Conservation (phyloP, 371 early-diverging fungal genomes). For the Batkoa obscura region DNA sequence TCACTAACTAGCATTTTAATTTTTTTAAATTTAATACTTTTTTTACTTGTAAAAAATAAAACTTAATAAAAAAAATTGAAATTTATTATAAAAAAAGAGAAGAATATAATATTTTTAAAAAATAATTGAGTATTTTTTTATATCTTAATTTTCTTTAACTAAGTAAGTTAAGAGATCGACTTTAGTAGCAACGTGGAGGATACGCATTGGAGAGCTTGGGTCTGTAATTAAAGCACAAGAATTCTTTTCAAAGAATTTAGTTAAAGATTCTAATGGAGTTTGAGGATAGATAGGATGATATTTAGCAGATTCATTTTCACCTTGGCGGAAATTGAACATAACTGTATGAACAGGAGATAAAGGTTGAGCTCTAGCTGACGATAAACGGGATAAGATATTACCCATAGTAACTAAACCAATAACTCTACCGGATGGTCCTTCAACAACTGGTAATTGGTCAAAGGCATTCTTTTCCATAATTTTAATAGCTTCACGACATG, state of each 20-base stretch:
- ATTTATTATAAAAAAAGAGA: background rate
- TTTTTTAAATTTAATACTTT: background rate
- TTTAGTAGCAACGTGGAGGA: slow-evolving; percentile 74
- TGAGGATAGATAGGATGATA: slow-evolving; percentile 62
- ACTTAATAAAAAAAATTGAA: background rate
- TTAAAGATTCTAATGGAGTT: slow-evolving; percentile 61
- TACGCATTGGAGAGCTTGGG: slow-evolving; percentile 26
- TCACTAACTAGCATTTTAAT: background rate
- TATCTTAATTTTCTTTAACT: slow-evolving; percentile 51
- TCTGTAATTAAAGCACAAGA: slow-evolving; percentile 79
- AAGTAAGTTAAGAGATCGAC: slow-evolving; percentile 58
- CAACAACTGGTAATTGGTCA: slow-evolving; percentile 85
- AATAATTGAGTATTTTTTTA: slow-evolving; percentile 9
- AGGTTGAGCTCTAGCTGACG: slow-evolving; percentile 40
- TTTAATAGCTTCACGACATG: slow-evolving; percentile 59
- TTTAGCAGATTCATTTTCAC: too few relatives aligned
- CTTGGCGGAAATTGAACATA: slow-evolving; percentile 38
- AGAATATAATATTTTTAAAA: background rate
- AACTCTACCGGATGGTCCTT: slow-evolving; percentile 28
- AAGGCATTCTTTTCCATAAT: slow-evolving; percentile 75
- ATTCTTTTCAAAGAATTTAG: slow-evolving; percentile 75
- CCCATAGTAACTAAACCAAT: slow-evolving; percentile 76
- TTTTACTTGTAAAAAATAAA: too few relatives aligned
- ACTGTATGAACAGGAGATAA: slow-evolving; percentile 43
- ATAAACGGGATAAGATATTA: slow-evolving; percentile 62